A percentile compares a stretch with the other conserved stretches of the same genome.
Evolutionary conservation across 108 stramenopile genomes (phyloP).

Genomic region (Skeletonema costatum): DNA sequence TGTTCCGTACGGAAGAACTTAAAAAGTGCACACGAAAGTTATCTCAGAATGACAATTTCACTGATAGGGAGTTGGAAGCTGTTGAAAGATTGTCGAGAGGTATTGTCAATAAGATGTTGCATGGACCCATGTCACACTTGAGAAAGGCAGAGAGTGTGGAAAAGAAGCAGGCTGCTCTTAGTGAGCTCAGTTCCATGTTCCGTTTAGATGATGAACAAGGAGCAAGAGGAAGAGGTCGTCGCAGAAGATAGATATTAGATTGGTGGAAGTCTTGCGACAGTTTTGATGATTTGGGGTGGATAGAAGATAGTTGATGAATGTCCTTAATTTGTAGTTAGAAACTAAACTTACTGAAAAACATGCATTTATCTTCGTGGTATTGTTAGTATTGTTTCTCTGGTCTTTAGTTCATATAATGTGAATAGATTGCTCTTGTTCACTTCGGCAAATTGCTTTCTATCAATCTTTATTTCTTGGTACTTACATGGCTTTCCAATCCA

Average conservation of each 20-base stretch:
- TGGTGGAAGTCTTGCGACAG: neutral
- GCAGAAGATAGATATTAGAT: slow-evolving; percentile 22
- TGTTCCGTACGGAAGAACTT: slow-evolving; percentile 91
- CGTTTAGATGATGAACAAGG: slow-evolving; percentile 79
- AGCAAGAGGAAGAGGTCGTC: slow-evolving; percentile 35
- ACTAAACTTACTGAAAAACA: too few species aligned
- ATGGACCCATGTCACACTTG: slow-evolving; percentile 97
- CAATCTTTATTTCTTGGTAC: too few species aligned
- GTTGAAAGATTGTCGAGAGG: slow-evolving; percentile 94
- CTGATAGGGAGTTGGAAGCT: slow-evolving; percentile 92
- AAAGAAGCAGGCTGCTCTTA: slow-evolving; percentile 83
- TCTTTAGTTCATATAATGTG: too few species aligned
- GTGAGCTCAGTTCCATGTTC: slow-evolving; percentile 94
- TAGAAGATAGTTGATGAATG: neutral
- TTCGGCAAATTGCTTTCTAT: too few species aligned
- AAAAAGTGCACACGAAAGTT: slow-evolving; percentile 88
- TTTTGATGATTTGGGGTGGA: neutral
- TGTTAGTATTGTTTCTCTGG: too few species aligned
- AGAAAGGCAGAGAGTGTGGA: slow-evolving; percentile 88
- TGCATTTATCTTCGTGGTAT: too few species aligned
- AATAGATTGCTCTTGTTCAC: too few species aligned
- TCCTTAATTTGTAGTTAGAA: neutral
- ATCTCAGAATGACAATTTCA: slow-evolving; percentile 82
- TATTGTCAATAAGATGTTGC: slow-evolving; percentile 97
- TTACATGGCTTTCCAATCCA: too few species aligned